phyloP scores from a whole-genome alignment of 139 green algal species.

The Zygnema circumcarinatum region DNA sequence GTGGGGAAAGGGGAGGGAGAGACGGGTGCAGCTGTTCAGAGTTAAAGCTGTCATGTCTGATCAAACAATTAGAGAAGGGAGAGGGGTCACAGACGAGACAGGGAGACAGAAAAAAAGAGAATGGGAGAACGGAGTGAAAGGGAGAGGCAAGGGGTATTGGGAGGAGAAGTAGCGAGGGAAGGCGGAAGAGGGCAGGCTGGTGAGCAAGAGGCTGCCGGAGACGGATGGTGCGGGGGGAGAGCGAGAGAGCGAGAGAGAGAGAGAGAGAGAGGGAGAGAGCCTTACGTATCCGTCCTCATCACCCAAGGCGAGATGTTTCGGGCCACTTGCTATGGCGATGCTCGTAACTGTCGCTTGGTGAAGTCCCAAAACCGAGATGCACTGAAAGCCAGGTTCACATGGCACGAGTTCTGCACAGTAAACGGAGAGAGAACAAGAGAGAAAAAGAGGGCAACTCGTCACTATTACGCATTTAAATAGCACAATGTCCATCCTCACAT shows the following conservation, averaged over 20 bases:
- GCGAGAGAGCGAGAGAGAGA: too few relatives aligned
- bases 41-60: too few relatives aligned
- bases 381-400: constrained; percentile 6
- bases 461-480: too few relatives aligned
- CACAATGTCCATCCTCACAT: too few relatives aligned
- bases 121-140: neutral
- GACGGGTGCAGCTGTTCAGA: too few relatives aligned
- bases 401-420: neutral
- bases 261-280: too few relatives aligned
- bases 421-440: neutral
- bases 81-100: too few relatives aligned
- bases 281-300: neutral
- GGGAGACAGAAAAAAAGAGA: neutral
- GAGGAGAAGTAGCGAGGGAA: neutral
- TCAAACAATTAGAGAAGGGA: too few relatives aligned
- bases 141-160: neutral
- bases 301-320: neutral
- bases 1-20: too few relatives aligned
- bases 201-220: too few relatives aligned
- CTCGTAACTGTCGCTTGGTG: neutral
- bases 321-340: neutral
- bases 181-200: neutral
- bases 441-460: too few relatives aligned
- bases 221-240: too few relatives aligned
- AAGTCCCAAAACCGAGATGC: neutral